These are phyloP conservation scores for Achaetomium macrosporum DNA, from an alignment of 2,329 filamentous ascomycete genomes.

Conservation along the genomic window DNA sequence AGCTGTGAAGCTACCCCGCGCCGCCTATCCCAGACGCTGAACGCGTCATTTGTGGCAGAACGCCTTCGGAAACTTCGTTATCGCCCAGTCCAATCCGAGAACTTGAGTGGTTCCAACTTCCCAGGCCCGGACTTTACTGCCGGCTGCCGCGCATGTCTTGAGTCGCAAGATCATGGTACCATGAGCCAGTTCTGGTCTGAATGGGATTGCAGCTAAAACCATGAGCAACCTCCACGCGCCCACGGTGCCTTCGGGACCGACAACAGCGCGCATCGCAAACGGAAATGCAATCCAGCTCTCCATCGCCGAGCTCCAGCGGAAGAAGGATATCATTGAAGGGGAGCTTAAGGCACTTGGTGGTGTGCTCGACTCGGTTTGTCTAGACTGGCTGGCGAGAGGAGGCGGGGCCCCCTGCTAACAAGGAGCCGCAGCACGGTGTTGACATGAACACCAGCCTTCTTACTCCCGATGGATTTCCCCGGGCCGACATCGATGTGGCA, in stretches of 20 bases:
- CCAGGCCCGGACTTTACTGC: neutral
- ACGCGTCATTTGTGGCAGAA: constrained; percentile 23
- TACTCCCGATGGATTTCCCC: constrained; percentile 85
- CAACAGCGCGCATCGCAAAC: constrained; percentile 54
- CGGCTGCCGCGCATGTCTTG: constrained; percentile 3
- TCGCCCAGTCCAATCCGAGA: neutral
- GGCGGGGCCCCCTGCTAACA: constrained; percentile 11
- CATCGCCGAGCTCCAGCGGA: constrained; percentile 71
- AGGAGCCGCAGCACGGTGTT: constrained; percentile 68
- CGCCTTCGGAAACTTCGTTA: constrained; percentile 10
- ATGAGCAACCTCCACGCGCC: constrained; percentile 56
- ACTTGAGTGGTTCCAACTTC: no score
- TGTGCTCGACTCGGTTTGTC: constrained; percentile 74
- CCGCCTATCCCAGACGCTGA: constrained; percentile 16
- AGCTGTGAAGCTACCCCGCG: constrained; percentile 18
- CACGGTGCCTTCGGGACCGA: constrained; percentile 67
- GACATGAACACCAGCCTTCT: constrained; percentile 85
- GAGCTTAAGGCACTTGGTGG: constrained; percentile 79
- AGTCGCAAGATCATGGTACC: constrained; percentile 10
- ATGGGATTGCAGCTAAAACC: constrained; percentile 36
- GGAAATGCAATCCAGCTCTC: constrained; percentile 60
- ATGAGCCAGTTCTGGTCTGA: neutral
- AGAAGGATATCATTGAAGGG: constrained; percentile 78
- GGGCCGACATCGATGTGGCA: constrained; percentile 89
- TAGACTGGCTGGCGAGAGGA: neutral